Base-by-base conservation (phyloP, 495 filamentous ascomycete species). In the Penicillium argentinense region DNA sequence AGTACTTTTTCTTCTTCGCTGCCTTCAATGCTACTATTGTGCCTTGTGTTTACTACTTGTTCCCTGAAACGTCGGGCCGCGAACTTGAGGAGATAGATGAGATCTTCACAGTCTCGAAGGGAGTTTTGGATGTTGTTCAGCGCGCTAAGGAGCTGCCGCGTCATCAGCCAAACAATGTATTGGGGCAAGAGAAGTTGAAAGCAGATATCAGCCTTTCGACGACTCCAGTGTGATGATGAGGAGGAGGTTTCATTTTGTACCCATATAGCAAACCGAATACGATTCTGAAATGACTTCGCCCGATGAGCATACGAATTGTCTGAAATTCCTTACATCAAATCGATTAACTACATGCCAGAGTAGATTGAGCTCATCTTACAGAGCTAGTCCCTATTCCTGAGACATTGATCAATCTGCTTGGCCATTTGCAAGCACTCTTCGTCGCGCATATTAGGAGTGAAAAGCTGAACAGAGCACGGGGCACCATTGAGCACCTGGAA, bases 21-120 rank as follows among this genome's bases (percentile, higher is more conserved):
- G 69, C 75, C 9, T 76, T 83, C 57, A 84, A 84, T 57, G 68
- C 67, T 17, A 48, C 71, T 16, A 84, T 86, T 62, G 67, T 84
- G 0, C 79, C 79, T 1, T 63, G 80, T 18, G 71, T 84, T 17
- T 85, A 80, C 57, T 73, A 83, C 42, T 47, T 72, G 28, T 82
- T 78, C 56, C 82, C 80, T 3, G 83, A 85, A 60, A 84, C 82
- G 1, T 67, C 72, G 12, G 69, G 66, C 3, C 73, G 75, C 14
- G 67, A 63, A 4, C 66, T 80, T 3, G 76, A 80, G 51, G 75
- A 78, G 39, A 63, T 78, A 28, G 77, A 78, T 29, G 63, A 64
- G 22, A 67, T 75, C 37, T 79, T 77, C 52, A 52, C 59, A 16
- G 66, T 69, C 8, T 53, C 52, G 0, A 24, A 29, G 1, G 27